phyloP scores from a whole-genome alignment of 257 asterid genomes.

The Plantago ovata region DNA sequence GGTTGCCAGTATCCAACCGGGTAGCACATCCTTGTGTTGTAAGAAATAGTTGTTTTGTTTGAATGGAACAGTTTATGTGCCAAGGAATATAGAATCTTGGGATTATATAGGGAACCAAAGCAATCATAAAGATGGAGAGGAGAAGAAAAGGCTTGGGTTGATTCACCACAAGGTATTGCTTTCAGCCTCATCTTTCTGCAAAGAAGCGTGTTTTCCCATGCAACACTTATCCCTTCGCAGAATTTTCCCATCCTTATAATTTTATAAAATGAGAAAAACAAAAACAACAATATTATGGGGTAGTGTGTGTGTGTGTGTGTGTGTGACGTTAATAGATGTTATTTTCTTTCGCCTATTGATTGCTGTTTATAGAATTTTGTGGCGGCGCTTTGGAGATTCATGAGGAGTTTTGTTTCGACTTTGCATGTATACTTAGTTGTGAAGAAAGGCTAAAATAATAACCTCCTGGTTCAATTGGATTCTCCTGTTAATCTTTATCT shows the following conservation, averaged over 20 bases:
- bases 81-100: slow-evolving; percentile 26
- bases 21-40: slow-evolving; percentile 37
- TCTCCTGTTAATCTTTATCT: too few species aligned
- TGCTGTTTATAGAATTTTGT: too few species aligned
- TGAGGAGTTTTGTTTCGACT: too few species aligned
- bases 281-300: slow-evolving; percentile 3
- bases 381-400: too few species aligned
- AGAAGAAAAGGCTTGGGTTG: slow-evolving; percentile 29
- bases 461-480: too few species aligned
- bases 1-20: slow-evolving; percentile 23
- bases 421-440: too few species aligned
- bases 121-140: slow-evolving; percentile 21
- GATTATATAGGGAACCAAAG: slow-evolving; percentile 29
- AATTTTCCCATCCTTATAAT: slow-evolving; percentile 16
- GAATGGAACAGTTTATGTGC: slow-evolving; percentile 5
- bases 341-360: too few species aligned
- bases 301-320: not conserved
- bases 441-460: too few species aligned
- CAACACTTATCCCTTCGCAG: slow-evolving; percentile 32
- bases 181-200: slow-evolving; percentile 2
- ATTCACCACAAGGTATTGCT: slow-evolving; percentile 35
- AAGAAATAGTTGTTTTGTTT: not conserved
- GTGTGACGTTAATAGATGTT: too few species aligned
- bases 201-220: slow-evolving; percentile 25
- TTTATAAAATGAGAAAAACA: not conserved